These are phyloP conservation scores for Exophiala alcalophila DNA, from an alignment of 2,329 filamentous ascomycete species.

Conservation along the genomic window DNA sequence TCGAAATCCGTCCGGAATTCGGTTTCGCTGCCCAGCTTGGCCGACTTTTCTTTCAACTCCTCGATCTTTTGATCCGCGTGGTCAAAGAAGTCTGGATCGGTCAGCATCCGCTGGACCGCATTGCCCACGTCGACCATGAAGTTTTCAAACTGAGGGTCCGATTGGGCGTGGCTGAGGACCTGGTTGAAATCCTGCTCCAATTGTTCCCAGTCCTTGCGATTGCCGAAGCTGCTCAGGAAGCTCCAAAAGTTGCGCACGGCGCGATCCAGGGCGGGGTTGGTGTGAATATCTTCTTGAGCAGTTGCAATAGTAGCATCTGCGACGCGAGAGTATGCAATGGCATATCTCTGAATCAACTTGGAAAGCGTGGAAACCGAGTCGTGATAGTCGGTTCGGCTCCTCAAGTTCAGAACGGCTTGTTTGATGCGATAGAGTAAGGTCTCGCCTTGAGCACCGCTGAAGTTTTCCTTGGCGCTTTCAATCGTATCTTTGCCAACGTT, in stretches of 20 bases:
- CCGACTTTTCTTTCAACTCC: slow-evolving; percentile 56
- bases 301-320: slow-evolving; percentile 64
- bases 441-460: slow-evolving; percentile 68
- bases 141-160: slow-evolving; percentile 78
- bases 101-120: slow-evolving; percentile 75
- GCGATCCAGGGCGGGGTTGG: slow-evolving; percentile 70
- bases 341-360: slow-evolving; percentile 73
- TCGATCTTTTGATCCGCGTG: slow-evolving; percentile 65
- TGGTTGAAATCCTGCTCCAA: slow-evolving; percentile 66
- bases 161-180: slow-evolving; percentile 69
- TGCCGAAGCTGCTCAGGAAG: slow-evolving; percentile 76
- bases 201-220: slow-evolving; percentile 69
- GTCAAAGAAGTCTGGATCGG: slow-evolving; percentile 81
- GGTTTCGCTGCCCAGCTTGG: slow-evolving; percentile 61
- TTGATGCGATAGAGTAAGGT: slow-evolving; percentile 74
- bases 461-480: slow-evolving; percentile 69
- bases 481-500: slow-evolving; percentile 56
- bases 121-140: slow-evolving; percentile 71
- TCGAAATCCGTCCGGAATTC: slow-evolving; percentile 71
- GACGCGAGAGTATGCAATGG: slow-evolving; percentile 71
- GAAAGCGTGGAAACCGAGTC: slow-evolving; percentile 80
- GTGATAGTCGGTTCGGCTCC: slow-evolving; percentile 75
- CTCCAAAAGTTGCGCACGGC: slow-evolving; percentile 78
- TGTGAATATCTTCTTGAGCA: slow-evolving; percentile 66
- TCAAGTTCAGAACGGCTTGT: slow-evolving; percentile 68